phyloP scores from a whole-genome alignment of 257 asterid genomes.

The Plectranthus barbatus region DNA sequence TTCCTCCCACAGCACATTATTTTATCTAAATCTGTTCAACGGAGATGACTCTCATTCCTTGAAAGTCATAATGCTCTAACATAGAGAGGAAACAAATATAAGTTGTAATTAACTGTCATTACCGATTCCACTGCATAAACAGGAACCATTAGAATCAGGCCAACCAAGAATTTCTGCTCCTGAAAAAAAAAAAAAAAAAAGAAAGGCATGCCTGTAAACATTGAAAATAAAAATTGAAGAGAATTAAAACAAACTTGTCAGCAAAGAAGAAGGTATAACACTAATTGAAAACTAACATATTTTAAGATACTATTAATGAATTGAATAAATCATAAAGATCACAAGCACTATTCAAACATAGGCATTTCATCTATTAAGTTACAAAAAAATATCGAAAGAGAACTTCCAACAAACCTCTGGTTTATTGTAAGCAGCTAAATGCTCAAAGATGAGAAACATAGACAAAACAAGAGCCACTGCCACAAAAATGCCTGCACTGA shows the following conservation, averaged over 20 bases:
- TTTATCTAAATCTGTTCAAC: neutral
- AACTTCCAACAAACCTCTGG: constrained; percentile 64
- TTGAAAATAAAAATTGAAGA: neutral
- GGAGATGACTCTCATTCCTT: neutral
- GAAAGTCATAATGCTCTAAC: neutral
- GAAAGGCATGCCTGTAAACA: constrained; percentile 7
- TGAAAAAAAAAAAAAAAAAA: constrained; percentile 39
- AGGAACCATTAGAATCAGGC: constrained; percentile 94
- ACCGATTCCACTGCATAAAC: constrained; percentile 98
- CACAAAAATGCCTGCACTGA: constrained; percentile 78
- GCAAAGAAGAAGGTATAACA: neutral
- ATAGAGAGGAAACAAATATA: constrained; percentile 2
- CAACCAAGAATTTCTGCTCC: constrained; percentile 96
- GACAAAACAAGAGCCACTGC: constrained; percentile 74
- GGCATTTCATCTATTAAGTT: neutral
- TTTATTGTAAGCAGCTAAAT: constrained; percentile 81
- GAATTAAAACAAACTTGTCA: neutral
- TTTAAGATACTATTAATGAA: neutral
- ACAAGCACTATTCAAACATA: neutral
- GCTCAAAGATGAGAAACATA: constrained; percentile 79
- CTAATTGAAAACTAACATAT: neutral
- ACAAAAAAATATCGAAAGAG: too few species aligned
- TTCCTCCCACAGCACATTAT: neutral
- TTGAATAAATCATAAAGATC: neutral
- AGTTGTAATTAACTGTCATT: constrained; percentile 16